Evolutionary conservation across 371 early-diverging fungal genomes (phyloP).

Genomic region (Nematocida major): DNA sequence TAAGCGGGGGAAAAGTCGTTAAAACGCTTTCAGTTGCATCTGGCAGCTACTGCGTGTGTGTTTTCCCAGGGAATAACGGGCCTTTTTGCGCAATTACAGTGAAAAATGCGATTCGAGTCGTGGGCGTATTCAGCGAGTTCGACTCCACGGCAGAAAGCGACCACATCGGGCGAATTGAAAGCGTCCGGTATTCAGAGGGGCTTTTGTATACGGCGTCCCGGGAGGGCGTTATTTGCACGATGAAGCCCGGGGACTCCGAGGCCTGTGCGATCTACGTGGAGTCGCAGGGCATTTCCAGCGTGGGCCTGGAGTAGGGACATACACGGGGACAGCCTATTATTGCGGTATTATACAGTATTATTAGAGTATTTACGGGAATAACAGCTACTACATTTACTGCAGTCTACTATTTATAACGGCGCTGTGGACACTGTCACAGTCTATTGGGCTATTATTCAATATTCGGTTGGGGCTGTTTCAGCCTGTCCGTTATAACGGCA

Average conservation of each 20-base stretch:
- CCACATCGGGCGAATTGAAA: constrained; percentile 4
- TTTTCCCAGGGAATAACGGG: neutral
- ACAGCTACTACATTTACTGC: too few relatives aligned
- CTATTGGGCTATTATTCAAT: too few relatives aligned
- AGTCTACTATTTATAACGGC: too few relatives aligned
- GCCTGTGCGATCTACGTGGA: constrained; percentile 36
- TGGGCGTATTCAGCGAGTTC: neutral
- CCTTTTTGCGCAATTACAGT: neutral
- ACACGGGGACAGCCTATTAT: constrained; percentile 9
- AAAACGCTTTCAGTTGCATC: neutral
- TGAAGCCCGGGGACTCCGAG: neutral
- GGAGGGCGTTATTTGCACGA: constrained; percentile 31
- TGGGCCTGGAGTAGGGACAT: neutral
- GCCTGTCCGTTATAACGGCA: too few relatives aligned
- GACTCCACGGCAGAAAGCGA: constrained; percentile 22
- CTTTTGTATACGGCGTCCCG: constrained; percentile 1
- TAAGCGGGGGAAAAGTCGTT: neutral
- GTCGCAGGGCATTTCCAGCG: neutral
- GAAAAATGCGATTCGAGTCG: neutral
- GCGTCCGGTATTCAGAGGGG: neutral
- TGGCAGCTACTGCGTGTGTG: neutral
- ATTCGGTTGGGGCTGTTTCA: too few relatives aligned
- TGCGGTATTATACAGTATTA: constrained; percentile 31
- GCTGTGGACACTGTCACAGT: too few relatives aligned
- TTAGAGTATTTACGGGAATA: too few relatives aligned